Evolutionary conservation across 2,329 filamentous ascomycete genomes (phyloP).

Genomic region (Cladobotryum mycophilum): DNA sequence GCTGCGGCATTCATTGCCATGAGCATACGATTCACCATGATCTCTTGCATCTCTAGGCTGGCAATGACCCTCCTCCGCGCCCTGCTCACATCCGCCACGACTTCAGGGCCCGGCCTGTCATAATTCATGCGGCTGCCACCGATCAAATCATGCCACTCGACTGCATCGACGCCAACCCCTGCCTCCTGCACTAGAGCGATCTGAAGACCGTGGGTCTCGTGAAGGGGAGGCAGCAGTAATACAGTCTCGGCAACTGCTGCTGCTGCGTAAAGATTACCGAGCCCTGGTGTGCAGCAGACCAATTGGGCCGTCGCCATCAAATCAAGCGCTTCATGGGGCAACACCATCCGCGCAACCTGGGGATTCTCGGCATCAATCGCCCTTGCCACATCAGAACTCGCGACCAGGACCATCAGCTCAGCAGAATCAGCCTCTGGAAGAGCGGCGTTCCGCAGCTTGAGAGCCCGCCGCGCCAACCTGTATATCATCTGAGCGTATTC

Average conservation of each 20-base stretch:
- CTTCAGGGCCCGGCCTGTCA: background rate
- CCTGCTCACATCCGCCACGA: slow-evolving; percentile 1
- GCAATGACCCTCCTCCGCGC: background rate
- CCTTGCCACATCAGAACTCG: slow-evolving; percentile 1
- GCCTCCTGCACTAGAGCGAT: background rate
- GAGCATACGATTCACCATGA: background rate
- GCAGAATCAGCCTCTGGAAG: slow-evolving; percentile 1
- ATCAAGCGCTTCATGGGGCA: slow-evolving; percentile 1
- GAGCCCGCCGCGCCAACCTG: background rate
- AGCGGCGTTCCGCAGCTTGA: slow-evolving; percentile 1
- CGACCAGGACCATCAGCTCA: slow-evolving; percentile 1
- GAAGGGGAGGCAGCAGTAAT: background rate
- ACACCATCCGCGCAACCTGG: slow-evolving; percentile 1
- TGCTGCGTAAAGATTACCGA: slow-evolving; percentile 2
- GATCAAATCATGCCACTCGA: slow-evolving; percentile 5
- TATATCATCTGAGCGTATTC: slow-evolving; percentile 3
- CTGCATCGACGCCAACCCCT: background rate
- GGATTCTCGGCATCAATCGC: background rate
- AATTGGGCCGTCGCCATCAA: background rate
- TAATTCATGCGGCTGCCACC: background rate
- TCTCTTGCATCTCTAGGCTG: background rate
- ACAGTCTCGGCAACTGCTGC: slow-evolving; percentile 1
- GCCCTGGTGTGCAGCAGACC: slow-evolving; percentile 3
- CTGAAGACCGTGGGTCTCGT: slow-evolving; percentile 2
- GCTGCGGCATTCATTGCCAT: background rate